These are phyloP conservation scores for Linum trigynum DNA, from an alignment of 345 rosid genomes.

Conservation along the genomic window DNA sequence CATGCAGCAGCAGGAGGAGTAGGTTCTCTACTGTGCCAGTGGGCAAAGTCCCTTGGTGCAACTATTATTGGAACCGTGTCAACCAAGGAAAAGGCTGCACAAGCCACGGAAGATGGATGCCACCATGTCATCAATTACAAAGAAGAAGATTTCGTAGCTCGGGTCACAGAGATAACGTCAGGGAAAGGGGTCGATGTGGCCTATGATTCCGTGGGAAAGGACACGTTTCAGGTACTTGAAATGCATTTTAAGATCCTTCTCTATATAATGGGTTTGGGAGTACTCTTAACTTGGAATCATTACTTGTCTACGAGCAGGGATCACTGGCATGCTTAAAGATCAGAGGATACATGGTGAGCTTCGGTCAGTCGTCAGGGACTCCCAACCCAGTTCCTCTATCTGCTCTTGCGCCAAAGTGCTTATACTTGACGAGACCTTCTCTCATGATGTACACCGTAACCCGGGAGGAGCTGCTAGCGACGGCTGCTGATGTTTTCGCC, in stretches of 20 bases:
- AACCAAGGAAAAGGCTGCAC: conserved; percentile 76
- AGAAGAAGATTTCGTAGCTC: conserved; percentile 72
- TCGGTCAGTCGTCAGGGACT: conserved; percentile 76
- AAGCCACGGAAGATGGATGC: conserved; percentile 83
- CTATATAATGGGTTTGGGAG: too few species aligned
- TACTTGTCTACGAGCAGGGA: conserved; percentile 36
- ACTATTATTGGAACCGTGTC: conserved; percentile 79
- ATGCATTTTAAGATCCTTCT: too few species aligned
- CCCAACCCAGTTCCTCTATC: conserved; percentile 68
- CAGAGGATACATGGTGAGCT: conserved; percentile 78
- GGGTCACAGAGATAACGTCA: conserved; percentile 69
- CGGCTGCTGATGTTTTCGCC: conserved; percentile 62
- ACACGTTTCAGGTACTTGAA: conserved; percentile 58
- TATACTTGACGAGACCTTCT: conserved; percentile 74
- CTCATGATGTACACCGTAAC: conserved; percentile 55
- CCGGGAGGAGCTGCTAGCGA: conserved; percentile 60
- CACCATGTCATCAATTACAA: conserved; percentile 66
- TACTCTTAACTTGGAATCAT: not conserved
- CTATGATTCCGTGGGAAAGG: conserved; percentile 88
- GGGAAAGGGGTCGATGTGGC: conserved; percentile 81
- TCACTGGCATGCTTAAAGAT: conserved; percentile 67
- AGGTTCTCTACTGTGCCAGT: conserved; percentile 81
- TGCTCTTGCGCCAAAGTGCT: conserved; percentile 52
- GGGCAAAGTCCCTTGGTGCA: conserved; percentile 87
- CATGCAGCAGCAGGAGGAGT: conserved; percentile 98